Percentiles rank a stretch among this genome's conserved stretches.
Conservation (phyloP, 306 rosid genomes). For the Cicer arietinum region DNA sequence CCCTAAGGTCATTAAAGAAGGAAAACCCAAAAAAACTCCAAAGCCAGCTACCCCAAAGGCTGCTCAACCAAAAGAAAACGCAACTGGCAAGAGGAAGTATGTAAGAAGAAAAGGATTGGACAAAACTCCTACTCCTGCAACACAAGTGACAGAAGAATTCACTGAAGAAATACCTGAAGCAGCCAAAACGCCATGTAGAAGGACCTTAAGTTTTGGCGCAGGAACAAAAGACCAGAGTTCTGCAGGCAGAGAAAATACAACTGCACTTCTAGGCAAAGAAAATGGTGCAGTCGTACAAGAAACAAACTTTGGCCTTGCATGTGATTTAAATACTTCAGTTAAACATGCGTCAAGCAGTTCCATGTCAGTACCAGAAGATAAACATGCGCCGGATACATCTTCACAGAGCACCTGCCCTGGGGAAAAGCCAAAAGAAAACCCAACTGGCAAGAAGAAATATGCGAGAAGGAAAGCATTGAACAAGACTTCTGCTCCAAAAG, state of each 20-base stretch:
- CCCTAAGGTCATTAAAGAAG: conserved; percentile 85
- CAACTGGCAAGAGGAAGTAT: conserved; percentile 62
- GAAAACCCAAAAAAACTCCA: conserved; percentile 58
- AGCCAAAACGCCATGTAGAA: conserved; percentile 57
- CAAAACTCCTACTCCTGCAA: conserved; percentile 44
- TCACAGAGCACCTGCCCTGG: conserved; percentile 24
- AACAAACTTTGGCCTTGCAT: conserved; percentile 31
- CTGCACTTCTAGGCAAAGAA: conserved; percentile 39
- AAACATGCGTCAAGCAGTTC: conserved; percentile 39
- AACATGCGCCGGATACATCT: conserved; percentile 37
- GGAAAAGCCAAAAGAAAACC: conserved; percentile 27
- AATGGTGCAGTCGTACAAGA: conserved; percentile 37
- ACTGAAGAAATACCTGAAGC: conserved; percentile 37
- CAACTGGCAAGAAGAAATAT: conserved; percentile 39
- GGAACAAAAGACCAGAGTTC: conserved; percentile 44
- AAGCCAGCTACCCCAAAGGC: conserved; percentile 58
- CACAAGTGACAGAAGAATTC: conserved; percentile 44
- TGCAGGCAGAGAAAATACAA: conserved; percentile 39
- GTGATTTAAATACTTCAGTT: conserved; percentile 31
- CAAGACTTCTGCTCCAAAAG: conserved; percentile 43
- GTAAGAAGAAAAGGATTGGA: conserved; percentile 57
- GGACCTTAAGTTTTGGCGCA: conserved; percentile 55
- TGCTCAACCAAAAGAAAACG: conserved; percentile 51
- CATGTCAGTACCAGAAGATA: conserved; percentile 41
- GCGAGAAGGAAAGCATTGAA: conserved; percentile 21